Evolutionary conservation across 179 eudicot genomes (phyloP), one percentile per base, ranked within the genome.

Genomic region (Heliamphora pulchella): DNA sequence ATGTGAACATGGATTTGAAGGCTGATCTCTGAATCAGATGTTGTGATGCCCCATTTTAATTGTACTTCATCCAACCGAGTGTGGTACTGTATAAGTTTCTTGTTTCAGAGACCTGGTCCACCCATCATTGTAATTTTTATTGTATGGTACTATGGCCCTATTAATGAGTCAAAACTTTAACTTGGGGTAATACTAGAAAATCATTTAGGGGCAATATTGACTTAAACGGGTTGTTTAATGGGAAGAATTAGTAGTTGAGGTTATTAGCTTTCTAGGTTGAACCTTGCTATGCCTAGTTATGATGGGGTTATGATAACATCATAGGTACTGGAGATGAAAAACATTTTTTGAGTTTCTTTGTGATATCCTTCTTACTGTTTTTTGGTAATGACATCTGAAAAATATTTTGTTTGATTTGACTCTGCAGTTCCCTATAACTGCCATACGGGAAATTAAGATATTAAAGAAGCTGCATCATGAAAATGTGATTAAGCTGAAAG

Each of bases 391-490:
- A 7, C 44, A 57, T 79, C 76, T 69, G 63, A 63, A 59, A 31
- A 59, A 7, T 72, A 43, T 75, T 53, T 74, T 53, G 22, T 51
- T 64, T 74, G 64, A 53, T 74, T 71, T 43, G 62, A 4, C 64
- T 59, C 9, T 87, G 82, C 91, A 96, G 99, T 94, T 96, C 80
- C 99, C 99, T 1, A 94, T 94, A 74, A 92, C 98, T 62, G 98
- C 98, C 80, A 92, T 96, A 54, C 97, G 98, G 41, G 99, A 96
- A 83, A 94, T 96, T 72, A 96, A 96, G 86, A 94, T 96, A 79
- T 82, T 96, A 69, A 94, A 92, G 90, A 96, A 96, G 91, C 91
- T 96, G 84, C 98, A 96, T 78, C 99, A 96, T 78, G 98, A 96
- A 82, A 96, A 96, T 85, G 97, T 96, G 22, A 91, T 96, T 77